Evolutionary conservation across 108 stramenopile genomes (phyloP).

Genomic region (Nitzschia putrida): DNA sequence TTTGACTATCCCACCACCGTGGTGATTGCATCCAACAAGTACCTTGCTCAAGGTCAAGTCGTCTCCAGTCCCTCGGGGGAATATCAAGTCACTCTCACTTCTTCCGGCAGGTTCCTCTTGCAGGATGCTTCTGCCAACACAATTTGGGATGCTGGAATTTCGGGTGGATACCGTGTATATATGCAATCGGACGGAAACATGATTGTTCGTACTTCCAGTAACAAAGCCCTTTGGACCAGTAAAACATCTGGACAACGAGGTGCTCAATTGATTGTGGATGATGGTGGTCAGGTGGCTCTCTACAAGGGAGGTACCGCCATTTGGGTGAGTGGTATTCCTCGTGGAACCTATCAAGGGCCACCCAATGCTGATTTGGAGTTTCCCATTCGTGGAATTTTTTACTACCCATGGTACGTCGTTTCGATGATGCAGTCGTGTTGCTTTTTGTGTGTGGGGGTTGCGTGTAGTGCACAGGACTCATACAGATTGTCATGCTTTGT

Average conservation of each 20-base stretch:
- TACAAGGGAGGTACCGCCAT: background rate
- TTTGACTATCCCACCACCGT: slow-evolving; percentile 1
- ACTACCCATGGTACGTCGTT: slow-evolving; percentile 32
- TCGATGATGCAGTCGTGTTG: background rate
- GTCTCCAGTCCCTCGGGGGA: slow-evolving; percentile 21
- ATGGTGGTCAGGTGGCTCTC: slow-evolving; percentile 26
- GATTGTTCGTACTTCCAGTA: slow-evolving; percentile 3
- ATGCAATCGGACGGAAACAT: slow-evolving; percentile 35
- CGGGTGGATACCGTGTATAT: slow-evolving; percentile 1
- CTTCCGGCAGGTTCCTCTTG: slow-evolving; percentile 15
- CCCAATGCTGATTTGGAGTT: slow-evolving; percentile 3
- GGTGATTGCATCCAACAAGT: slow-evolving; percentile 6
- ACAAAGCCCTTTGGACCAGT: slow-evolving; percentile 16
- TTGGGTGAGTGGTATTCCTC: slow-evolving; percentile 33
- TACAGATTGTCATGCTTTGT: background rate
- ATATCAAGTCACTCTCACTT: slow-evolving; percentile 14
- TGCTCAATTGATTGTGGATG: slow-evolving; percentile 22
- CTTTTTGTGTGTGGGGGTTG: too few relatives aligned
- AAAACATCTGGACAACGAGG: slow-evolving; percentile 15
- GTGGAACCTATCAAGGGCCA: slow-evolving; percentile 20
- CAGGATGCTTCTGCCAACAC: slow-evolving; percentile 12
- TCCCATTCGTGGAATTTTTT: slow-evolving; percentile 31
- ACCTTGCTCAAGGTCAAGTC: slow-evolving; percentile 23
- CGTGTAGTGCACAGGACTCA: background rate
- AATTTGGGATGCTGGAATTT: slow-evolving; percentile 17